phyloP scores from a whole-genome alignment of 2,329 filamentous ascomycete species.

The Aaosphaeria arxii region DNA sequence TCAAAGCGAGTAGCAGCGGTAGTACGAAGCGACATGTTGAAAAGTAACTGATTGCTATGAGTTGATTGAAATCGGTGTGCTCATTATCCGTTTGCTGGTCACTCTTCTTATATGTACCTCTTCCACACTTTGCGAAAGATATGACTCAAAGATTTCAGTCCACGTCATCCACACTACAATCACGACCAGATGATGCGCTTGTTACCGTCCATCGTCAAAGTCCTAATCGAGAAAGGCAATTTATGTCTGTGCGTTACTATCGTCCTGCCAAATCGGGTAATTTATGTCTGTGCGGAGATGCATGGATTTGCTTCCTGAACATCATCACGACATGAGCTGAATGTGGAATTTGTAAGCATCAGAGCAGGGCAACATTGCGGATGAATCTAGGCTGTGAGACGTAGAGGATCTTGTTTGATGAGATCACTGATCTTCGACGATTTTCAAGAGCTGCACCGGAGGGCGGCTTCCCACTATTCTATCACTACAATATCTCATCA shows the following conservation, averaged over 20 bases:
- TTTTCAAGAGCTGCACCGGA: too few species aligned
- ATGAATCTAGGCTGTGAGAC: too few species aligned
- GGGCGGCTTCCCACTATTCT: too few species aligned
- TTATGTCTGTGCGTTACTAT: background rate
- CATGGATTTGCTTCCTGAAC: background rate
- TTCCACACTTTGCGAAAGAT: background rate
- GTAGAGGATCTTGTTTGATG: too few species aligned
- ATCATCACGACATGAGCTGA: background rate
- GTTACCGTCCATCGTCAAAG: background rate
- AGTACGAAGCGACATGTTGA: conserved; percentile 6
- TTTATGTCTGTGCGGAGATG: background rate
- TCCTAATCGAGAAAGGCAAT: background rate
- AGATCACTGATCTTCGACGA: too few species aligned
- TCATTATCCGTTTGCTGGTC: background rate
- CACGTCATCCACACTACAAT: background rate
- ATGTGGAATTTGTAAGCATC: background rate
- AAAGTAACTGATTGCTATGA: background rate
- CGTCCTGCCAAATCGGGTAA: background rate
- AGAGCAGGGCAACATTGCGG: background rate
- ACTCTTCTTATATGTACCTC: background rate
- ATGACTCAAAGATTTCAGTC: background rate
- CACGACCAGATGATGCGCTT: background rate
- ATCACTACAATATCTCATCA: too few species aligned
- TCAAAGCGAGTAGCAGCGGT: conserved; percentile 28
- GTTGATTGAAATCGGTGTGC: background rate